phyloP scores from a whole-genome alignment of 2,329 filamentous ascomycete genomes.

The Microsporum canis region DNA sequence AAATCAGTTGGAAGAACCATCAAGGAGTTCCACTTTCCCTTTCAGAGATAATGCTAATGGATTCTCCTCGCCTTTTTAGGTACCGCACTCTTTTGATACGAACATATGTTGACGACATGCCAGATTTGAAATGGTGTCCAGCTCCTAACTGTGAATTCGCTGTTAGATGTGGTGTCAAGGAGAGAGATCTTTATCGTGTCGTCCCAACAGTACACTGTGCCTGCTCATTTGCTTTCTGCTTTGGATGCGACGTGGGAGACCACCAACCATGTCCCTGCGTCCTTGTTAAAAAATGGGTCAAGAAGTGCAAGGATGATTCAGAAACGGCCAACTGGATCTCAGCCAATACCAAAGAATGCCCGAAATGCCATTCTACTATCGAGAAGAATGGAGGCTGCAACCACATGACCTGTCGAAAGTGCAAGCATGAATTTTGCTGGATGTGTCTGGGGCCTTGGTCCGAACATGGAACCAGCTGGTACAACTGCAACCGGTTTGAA shows the following conservation, averaged over 20 bases:
- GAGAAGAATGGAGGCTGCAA: conserved; percentile 98
- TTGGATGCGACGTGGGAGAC: conserved; percentile 79
- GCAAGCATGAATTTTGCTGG: conserved; percentile 96
- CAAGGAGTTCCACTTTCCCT: conserved; percentile 6
- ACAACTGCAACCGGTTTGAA: conserved; percentile 96
- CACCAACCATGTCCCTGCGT: conserved; percentile 89
- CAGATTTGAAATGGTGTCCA: conserved; percentile 92
- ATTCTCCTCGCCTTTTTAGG: conserved; percentile 30
- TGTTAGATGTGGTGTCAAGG: conserved; percentile 76
- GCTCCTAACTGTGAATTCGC: conserved; percentile 95
- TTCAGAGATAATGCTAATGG: conserved; percentile 12
- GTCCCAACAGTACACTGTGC: conserved; percentile 83
- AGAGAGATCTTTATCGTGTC: conserved; percentile 69
- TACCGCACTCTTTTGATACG: conserved; percentile 81
- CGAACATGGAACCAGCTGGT: conserved; percentile 97
- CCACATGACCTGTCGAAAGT: conserved; percentile 95
- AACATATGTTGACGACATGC: conserved; percentile 95
- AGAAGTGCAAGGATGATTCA: conserved; percentile 96
- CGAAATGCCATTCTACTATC: conserved; percentile 90
- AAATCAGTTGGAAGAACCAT: not conserved
- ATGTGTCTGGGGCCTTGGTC: conserved; percentile 99
- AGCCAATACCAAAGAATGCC: conserved; percentile 96
- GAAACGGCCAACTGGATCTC: conserved; percentile 99
- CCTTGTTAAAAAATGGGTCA: conserved; percentile 87
- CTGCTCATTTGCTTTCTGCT: conserved; percentile 85